Evolutionary conservation across 192 early-diverging fungal genomes (phyloP), one percentile per base, ranked within the genome.

Genomic region (Backusella liffmaniae): DNA sequence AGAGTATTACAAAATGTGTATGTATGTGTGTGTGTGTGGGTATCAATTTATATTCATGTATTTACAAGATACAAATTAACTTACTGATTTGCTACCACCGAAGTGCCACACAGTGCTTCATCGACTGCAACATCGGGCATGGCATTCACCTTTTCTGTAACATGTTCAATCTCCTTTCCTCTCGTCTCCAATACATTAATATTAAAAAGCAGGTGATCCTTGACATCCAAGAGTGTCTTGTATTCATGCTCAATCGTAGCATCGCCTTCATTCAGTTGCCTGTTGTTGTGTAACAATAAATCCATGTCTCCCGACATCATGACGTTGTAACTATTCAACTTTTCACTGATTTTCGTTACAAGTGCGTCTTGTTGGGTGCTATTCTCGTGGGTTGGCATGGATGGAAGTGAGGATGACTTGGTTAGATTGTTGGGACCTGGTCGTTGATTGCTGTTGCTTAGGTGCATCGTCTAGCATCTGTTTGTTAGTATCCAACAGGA

Each of bases 231-330:
- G 26, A 96, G 82, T 82, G 86, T 81, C 18, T 77, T 79, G 15
- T 89, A 79, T 65, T 93, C 90, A 16, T 91, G 79, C 15, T 85
- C 81, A 18, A 95, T 87, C 1, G 85, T 84, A 16, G 77, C 81
- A 51, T 93, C 92, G 15, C 91, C 91, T 23, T 93, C 90, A 74
- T 91, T 88, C 13, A 97, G 85, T 42, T 90, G 86, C 49, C 86
- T 84, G 66, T 92, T 92, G 36, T 88, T 85, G 42, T 84, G 83
- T 56, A 95, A 76, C 26, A 93, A 83, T 72, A 85, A 82, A 79
- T 93, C 88, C 80, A 92, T 92, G 12, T 93, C 87, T 0, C 78
- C 75, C 29, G 90, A 87, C 42, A 90, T 82, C 16, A 80, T 82
- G 74, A 87, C 83, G 35, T 91, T 83, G 18, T 90, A 90, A 70